Evolutionary conservation across 345 rosid species (phyloP), one percentile per base, ranked within the genome.

Genomic region (Camelina sativa): DNA sequence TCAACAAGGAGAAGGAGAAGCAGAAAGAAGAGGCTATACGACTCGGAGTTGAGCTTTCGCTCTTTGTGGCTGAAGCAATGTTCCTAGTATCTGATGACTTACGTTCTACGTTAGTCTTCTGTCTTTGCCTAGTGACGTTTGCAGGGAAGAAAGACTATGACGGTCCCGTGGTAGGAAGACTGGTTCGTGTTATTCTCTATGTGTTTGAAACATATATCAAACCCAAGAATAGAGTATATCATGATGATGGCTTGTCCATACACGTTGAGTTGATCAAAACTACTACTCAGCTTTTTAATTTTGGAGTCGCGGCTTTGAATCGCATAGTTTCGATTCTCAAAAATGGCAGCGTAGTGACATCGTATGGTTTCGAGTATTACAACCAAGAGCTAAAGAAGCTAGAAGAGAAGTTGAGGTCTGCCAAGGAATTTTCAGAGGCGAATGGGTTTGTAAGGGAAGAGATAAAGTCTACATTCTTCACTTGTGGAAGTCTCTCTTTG

Each of bases 391-490:
- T 44, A 13, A 44, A 56, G 55, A 69, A 13, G 10, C 19, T 44
- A 44, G 55, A 17, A 13, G 44, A 44, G 10, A 56, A 7, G 3
- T 32, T 56, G 13, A 25, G 13, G 19, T 41, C 19, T 56, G 25
- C 6, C 11, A 38, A n/a, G 12, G 13, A 28, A 55, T 53, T 41
- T 69, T 56, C 30, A 2, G 41, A 53, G 20, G 59, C 59, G 6
- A 66, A 66, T 53, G 61, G 72, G 46, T 67, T 67, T 54, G 34
- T 11, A 1, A 68, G 28, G 9, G 62, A 67, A 37, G n/a, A 8
- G 0, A 68, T 67, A 15, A 1, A 54, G 40, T 25, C 28, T 54
- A 40, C 25, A 6, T 40, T 40, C 5, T 68, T 41, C 11, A 40
- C 4, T 3, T 67, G 60, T 51, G 55, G 55, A 9, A 20, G 13